A percentile compares a stretch with the other conserved stretches of the same genome.
These are phyloP conservation scores for Phyllosticta paracitricarpa DNA, from an alignment of 2,329 filamentous ascomycete genomes.

Conservation along the genomic window DNA sequence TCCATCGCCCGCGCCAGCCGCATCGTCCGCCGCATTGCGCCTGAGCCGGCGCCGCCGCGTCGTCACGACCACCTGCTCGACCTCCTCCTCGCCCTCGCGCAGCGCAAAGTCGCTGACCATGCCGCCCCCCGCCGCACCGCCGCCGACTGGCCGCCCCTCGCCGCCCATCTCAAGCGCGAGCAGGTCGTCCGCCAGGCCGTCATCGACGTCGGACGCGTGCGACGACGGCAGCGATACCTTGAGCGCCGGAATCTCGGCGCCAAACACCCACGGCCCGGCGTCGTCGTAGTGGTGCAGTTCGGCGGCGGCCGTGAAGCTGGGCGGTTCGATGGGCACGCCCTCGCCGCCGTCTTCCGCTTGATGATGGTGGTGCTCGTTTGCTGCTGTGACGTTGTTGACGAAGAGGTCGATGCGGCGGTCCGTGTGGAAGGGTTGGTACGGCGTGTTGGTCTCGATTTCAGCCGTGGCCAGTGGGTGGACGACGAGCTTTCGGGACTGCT, in stretches of 20 bases:
- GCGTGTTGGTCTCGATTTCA: conserved; percentile 90
- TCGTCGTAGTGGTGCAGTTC: conserved; percentile 23
- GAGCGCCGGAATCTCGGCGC: conserved; percentile 20
- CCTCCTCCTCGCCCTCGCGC: conserved; percentile 45
- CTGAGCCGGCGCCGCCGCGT: conserved; percentile 56
- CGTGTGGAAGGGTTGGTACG: conserved; percentile 93
- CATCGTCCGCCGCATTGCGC: conserved; percentile 31
- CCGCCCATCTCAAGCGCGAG: conserved; percentile 29
- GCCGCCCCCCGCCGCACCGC: conserved; percentile 28
- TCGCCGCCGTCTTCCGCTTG: conserved; percentile 9
- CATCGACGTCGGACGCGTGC: conserved; percentile 24
- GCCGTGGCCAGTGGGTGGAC: conserved; percentile 51
- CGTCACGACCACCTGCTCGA: conserved; percentile 73
- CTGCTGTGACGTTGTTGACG: conserved; percentile 32
- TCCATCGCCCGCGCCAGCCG: conserved; percentile 22
- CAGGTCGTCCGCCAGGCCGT: conserved; percentile 28
- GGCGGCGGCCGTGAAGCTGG: conserved; percentile 10
- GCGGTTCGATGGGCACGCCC: conserved; percentile 15
- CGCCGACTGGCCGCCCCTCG: conserved; percentile 10
- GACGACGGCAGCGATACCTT: conserved; percentile 27
- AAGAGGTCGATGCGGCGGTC: conserved; percentile 75
- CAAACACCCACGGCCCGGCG: conserved; percentile 42
- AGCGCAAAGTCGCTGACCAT: conserved; percentile 36
- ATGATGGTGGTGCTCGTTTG: conserved; percentile 12
- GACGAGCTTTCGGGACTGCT: background rate